Evolutionary conservation across 2,329 filamentous ascomycete genomes (phyloP), one percentile per base, ranked within the genome.

Genomic region (Plenodomus lindquistii): DNA sequence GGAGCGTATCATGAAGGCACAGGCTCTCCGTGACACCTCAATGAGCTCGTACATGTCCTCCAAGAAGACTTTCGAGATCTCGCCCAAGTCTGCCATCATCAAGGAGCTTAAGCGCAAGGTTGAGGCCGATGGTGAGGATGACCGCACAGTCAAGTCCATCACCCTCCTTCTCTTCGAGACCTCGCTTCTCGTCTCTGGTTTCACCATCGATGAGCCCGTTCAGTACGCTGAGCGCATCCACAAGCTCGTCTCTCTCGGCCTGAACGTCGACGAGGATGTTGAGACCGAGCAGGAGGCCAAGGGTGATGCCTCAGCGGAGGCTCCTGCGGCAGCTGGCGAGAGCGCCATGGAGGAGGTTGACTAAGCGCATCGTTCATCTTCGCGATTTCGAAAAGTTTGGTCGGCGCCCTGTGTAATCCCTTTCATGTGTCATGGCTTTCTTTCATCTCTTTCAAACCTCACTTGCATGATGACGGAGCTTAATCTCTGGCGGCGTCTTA

Each of bases 1-100:
- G 94, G 94, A 99, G 86, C 94, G 94, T 84, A 99, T 99, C 87
- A 99, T 99, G 94, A 99, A 99, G 88, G 94, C 94, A 21, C 94
- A 99, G 84, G 94, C 94, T 73, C 93, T 99, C 72, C 94, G 94
- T 81, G 94, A 99, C 82, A 99, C 94, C 66, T 97, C 92, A 71
- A 99, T 99, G 94, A 91, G 85, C 80, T 96, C 91, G 69, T 99
- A 99, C 89, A 99, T 99, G 94, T 95, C 91, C 63, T 97, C 93
- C 76, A 99, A 99, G 92, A 99, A 99, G 91, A 99, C 94, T 24
- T 97, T 99, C 67, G 94, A 99, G 84, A 97, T 99, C 79, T 97
- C 94, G n/a, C 94, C 94, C 77, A 93, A 94, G 85, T 96, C 91
- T 69, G 75, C 91, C 62, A 99, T 99, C 79, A 86, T 99, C 83